A percentile compares a stretch with the other conserved stretches of the same genome.
These are phyloP conservation scores for Eucalyptus pauciflora DNA, from an alignment of 345 rosid species.

Conservation along the genomic window DNA sequence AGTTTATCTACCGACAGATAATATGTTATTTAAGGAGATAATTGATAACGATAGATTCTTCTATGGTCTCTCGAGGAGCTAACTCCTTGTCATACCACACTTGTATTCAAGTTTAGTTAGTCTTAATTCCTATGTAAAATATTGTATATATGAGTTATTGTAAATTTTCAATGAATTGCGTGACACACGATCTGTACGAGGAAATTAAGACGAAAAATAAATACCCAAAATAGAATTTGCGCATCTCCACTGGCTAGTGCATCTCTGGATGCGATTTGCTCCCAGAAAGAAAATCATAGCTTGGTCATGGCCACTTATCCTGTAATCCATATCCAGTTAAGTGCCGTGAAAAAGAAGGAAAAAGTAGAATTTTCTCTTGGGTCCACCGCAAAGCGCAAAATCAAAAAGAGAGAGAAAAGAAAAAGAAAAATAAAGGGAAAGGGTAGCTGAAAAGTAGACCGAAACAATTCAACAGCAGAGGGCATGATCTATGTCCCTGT, in stretches of 20 bases:
- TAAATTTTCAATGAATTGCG: neutral
- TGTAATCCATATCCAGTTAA: neutral
- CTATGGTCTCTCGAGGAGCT: neutral
- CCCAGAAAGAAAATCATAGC: neutral
- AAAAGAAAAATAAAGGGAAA: neutral
- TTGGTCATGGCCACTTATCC: neutral
- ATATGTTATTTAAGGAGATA: neutral
- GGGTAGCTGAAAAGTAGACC: neutral
- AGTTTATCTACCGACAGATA: neutral
- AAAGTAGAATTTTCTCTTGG: neutral
- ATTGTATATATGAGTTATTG: rapidly evolving
- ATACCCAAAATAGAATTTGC: neutral
- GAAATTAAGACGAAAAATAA: neutral
- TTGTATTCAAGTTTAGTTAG: neutral
- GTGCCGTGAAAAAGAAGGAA: neutral
- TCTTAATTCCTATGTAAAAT: neutral
- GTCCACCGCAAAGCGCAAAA: neutral
- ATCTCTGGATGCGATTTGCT: neutral
- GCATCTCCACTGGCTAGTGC: neutral
- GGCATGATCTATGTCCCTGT: neutral
- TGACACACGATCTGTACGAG: neutral
- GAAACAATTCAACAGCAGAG: neutral
- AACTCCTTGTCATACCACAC: neutral
- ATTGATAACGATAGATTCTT: neutral
- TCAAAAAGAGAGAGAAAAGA: neutral